These are phyloP conservation scores for Podospora pseudocomata DNA, from an alignment of 495 filamentous ascomycete genomes.

Conservation along the genomic window DNA sequence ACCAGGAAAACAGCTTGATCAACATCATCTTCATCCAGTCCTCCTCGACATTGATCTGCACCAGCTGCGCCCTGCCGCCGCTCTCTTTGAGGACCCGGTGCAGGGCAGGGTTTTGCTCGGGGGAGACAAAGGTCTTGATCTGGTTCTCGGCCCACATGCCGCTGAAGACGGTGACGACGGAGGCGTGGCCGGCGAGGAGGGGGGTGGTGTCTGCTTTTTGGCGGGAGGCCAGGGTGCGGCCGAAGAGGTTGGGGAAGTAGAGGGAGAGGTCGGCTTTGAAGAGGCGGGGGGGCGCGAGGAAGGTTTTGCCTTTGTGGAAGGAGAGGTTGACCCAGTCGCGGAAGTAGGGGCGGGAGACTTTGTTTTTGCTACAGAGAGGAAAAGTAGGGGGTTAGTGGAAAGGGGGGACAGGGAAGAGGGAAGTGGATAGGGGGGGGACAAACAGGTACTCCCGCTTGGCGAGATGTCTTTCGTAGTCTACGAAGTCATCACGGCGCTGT, in stretches of 20 bases:
- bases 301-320: conserved; percentile 81
- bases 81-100: conserved; percentile 47
- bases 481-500: conserved; percentile 74
- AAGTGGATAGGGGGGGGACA: conserved; percentile 17
- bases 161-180: conserved; percentile 75
- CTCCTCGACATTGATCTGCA: conserved; percentile 85
- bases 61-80: conserved; percentile 57
- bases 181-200: conserved; percentile 64
- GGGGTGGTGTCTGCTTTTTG: conserved; percentile 61
- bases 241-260: conserved; percentile 90
- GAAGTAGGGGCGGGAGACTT: conserved; percentile 81
- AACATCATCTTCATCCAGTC: conserved; percentile 71
- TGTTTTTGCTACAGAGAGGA: conserved; percentile 39
- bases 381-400: neutral
- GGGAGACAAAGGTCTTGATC: conserved; percentile 62
- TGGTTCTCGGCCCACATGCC: conserved; percentile 82
- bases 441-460: conserved; percentile 68
- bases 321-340: conserved; percentile 84
- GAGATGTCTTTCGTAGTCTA: conserved; percentile 79
- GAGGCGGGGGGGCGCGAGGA: conserved; percentile 68
- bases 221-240: conserved; percentile 61
- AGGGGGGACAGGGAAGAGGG: neutral
- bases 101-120: conserved; percentile 62
- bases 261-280: conserved; percentile 74
- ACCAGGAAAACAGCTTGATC: conserved; percentile 63